A percentile compares a stretch with the other conserved stretches of the same genome.
phyloP scores from a whole-genome alignment of 371 early-diverging fungal genomes.

The Mortierella sp. region DNA sequence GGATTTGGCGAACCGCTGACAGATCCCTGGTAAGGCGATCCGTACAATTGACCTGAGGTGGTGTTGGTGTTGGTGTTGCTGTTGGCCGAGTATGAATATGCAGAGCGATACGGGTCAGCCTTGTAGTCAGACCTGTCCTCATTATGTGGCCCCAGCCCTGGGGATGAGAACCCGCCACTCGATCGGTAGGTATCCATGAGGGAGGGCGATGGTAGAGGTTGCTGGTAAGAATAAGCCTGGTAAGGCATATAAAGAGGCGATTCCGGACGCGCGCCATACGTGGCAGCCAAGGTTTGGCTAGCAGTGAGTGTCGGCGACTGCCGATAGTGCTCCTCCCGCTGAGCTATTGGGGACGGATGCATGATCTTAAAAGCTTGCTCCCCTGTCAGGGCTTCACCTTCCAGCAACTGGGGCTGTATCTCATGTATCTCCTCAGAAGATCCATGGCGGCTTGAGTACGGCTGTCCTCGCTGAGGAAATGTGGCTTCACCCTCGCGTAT shows the following conservation, averaged over 20 bases:
- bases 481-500: constrained; percentile 30
- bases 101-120: constrained; percentile 46
- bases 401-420: constrained; percentile 8
- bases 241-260: constrained; percentile 36
- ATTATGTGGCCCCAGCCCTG: constrained; percentile 23
- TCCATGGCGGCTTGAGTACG: constrained; percentile 25
- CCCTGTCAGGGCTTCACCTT: constrained; percentile 10
- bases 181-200: constrained; percentile 23
- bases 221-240: constrained; percentile 26
- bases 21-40: constrained; percentile 34
- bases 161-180: constrained; percentile 16
- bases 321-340: constrained; percentile 38
- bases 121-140: constrained; percentile 31
- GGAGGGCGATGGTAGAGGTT: constrained; percentile 35
- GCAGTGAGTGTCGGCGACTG: constrained; percentile 40
- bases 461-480: constrained; percentile 8
- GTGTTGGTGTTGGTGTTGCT: constrained; percentile 1
- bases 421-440: constrained; percentile 37
- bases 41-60: not conserved
- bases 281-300: constrained; percentile 42
- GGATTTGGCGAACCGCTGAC: constrained; percentile 30
- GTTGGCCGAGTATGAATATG: constrained; percentile 26
- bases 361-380: constrained; percentile 18
- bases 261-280: constrained; percentile 24
- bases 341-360: constrained; percentile 25